Percentiles rank a stretch among this genome's conserved stretches.
Conservation (phyloP, 257 asterid species). For the Eucommia ulmoides region DNA sequence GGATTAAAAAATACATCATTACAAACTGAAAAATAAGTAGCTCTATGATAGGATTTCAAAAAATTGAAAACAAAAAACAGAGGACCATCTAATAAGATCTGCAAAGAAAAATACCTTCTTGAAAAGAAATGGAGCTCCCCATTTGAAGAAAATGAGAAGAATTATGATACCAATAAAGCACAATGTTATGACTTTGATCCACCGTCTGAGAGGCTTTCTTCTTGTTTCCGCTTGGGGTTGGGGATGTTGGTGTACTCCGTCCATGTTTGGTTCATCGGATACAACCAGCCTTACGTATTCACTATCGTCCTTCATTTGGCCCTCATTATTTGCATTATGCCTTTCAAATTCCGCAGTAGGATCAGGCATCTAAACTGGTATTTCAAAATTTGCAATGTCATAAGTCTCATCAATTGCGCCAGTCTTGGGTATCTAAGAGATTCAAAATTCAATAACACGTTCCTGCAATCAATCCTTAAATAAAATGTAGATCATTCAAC, state of each 20-base stretch:
- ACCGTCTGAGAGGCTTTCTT: conserved; percentile 32
- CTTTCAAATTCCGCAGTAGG: conserved; percentile 30
- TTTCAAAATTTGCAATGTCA: no score
- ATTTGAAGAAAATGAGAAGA: conserved; percentile 35
- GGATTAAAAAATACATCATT: not conserved
- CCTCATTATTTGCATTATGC: conserved; percentile 16
- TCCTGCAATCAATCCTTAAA: no score
- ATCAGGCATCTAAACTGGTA: conserved; percentile 54
- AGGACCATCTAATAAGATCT: not conserved
- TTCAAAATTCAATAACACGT: no score
- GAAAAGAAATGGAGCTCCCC: conserved; percentile 66
- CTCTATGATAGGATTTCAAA: not conserved
- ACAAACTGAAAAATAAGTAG: not conserved
- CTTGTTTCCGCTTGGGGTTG: conserved; percentile 19
- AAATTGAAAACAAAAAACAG: not conserved
- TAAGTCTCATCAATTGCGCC: no score
- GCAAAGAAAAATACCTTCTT: conserved; percentile 68
- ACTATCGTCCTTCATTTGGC: conserved; percentile 41
- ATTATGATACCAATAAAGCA: conserved; percentile 21
- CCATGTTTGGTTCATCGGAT: conserved; percentile 31
- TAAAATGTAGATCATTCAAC: no score
- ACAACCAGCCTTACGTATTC: conserved; percentile 73
- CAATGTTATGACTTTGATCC: conserved; percentile 46
- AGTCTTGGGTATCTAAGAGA: no score
- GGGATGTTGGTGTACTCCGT: conserved; percentile 22